Evolutionary conservation across 371 early-diverging fungal genomes (phyloP).

Genomic region (Synchytrium microbalum): DNA sequence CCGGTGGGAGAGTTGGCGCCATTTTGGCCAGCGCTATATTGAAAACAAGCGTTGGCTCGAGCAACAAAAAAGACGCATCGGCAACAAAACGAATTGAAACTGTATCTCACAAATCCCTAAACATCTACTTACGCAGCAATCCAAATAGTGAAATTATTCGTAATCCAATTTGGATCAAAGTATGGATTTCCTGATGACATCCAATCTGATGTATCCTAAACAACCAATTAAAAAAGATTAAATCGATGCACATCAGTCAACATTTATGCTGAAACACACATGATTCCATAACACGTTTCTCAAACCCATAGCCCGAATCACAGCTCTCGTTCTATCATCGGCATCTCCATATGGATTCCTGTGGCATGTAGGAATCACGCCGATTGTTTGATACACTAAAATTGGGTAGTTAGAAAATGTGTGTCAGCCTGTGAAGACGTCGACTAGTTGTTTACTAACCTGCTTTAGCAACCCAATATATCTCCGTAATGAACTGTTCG

Average conservation of each 20-base stretch:
- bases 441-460: too few species aligned
- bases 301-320: neutral
- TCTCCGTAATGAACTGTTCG: constrained; percentile 58
- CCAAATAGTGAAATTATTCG: neutral
- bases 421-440: too few species aligned
- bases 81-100: too few species aligned
- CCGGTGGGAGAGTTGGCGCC: neutral
- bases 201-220: neutral
- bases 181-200: neutral
- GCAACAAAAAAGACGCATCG: too few species aligned
- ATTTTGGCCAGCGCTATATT: neutral
- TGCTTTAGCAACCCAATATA: constrained; percentile 60
- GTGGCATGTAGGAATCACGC: constrained; percentile 41
- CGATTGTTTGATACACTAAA: constrained; percentile 54
- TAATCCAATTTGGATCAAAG: neutral
- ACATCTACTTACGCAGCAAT: neutral
- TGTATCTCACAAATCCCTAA: neutral
- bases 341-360: constrained; percentile 61
- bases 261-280: neutral
- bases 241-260: neutral
- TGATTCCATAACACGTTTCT: neutral
- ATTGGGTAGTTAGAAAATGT: too few species aligned
- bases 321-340: constrained; percentile 32
- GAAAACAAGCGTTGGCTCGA: neutral
- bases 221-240: neutral